These are phyloP conservation scores for Zizania palustris DNA, from an alignment of 202 grass and related monocot genomes.

Conservation along the genomic window DNA sequence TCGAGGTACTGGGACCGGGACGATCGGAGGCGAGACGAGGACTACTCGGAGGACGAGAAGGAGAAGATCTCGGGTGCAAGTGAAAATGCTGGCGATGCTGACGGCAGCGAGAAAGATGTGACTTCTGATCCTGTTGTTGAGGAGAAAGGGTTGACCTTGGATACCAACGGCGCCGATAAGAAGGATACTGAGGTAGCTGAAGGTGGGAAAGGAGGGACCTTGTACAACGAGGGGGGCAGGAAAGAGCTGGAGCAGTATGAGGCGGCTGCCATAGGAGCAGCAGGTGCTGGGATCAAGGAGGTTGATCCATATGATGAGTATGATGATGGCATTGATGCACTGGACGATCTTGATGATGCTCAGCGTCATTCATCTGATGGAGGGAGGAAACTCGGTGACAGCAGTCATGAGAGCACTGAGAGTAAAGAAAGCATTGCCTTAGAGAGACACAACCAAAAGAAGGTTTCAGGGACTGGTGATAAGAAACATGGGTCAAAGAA, in stretches of 20 bases:
- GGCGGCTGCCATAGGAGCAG: slow-evolving; percentile 42
- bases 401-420: slow-evolving; percentile 26
- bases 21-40: slow-evolving; percentile 69
- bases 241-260: slow-evolving; percentile 85
- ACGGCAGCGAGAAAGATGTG: slow-evolving; percentile 13
- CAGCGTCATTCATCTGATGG: slow-evolving; percentile 38
- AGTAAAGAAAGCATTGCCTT: slow-evolving; percentile 14
- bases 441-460: slow-evolving; percentile 35
- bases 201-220: slow-evolving; percentile 50
- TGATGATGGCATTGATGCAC: slow-evolving; percentile 74
- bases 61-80: slow-evolving; percentile 42
- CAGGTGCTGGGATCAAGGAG: slow-evolving; percentile 37
- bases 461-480: slow-evolving; percentile 48
- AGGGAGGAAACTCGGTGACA: slow-evolving; percentile 45
- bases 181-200: slow-evolving; percentile 43
- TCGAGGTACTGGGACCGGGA: slow-evolving; percentile 85
- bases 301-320: slow-evolving; percentile 89
- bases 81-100: slow-evolving; percentile 7
- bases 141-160: slow-evolving; percentile 35
- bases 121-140: slow-evolving; percentile 29
- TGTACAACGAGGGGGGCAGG: slow-evolving; percentile 84
- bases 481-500: slow-evolving; percentile 82
- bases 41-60: slow-evolving; percentile 70
- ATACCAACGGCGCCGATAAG: slow-evolving; percentile 21
- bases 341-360: slow-evolving; percentile 55